These are phyloP conservation scores for Globisporangium orthogonon DNA, from an alignment of 352 stramenopile genomes.

Conservation along the genomic window DNA sequence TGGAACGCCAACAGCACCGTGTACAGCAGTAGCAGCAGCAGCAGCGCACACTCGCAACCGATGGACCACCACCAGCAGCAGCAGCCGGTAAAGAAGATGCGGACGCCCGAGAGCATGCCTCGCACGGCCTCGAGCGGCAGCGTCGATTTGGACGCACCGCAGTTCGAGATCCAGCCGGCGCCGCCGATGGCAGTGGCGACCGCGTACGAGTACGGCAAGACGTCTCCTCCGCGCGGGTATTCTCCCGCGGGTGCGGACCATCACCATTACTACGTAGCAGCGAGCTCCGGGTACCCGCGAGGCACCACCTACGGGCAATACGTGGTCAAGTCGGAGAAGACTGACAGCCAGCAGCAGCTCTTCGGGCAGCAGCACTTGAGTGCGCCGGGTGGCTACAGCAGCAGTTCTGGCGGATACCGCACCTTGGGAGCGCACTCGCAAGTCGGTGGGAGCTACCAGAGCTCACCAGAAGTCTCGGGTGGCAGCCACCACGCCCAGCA, in stretches of 20 bases:
- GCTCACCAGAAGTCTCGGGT: slow-evolving; percentile 6
- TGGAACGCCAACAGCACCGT: slow-evolving; percentile 15
- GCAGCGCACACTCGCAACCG: slow-evolving; percentile 2
- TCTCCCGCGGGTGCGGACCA: slow-evolving; percentile 5
- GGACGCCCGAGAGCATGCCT: slow-evolving; percentile 29
- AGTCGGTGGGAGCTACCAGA: slow-evolving; percentile 6
- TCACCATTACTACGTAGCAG: slow-evolving; percentile 8
- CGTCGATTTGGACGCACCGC: slow-evolving; percentile 12
- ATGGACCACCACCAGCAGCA: slow-evolving; percentile 18
- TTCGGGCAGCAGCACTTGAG: not conserved
- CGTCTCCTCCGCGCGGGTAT: slow-evolving; percentile 13
- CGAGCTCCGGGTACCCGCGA: slow-evolving; percentile 6
- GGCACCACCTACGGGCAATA: slow-evolving; percentile 7
- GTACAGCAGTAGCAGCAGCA: not conserved
- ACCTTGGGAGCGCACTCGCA: slow-evolving; percentile 4
- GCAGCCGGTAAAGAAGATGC: slow-evolving; percentile 43
- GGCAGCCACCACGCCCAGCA: not conserved
- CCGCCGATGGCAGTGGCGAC: slow-evolving; percentile 11
- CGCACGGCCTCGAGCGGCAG: slow-evolving; percentile 2
- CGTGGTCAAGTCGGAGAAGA: slow-evolving; percentile 10
- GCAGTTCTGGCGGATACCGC: slow-evolving; percentile 1
- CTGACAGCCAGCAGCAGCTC: slow-evolving; percentile 6
- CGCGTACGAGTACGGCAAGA: slow-evolving; percentile 17
- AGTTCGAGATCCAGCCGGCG: slow-evolving; percentile 10
- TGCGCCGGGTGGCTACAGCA: not conserved